Percentiles rank a stretch among this genome's conserved stretches.
Conservation (phyloP, 2,329 filamentous ascomycete species). For the Fusarium sp. region DNA sequence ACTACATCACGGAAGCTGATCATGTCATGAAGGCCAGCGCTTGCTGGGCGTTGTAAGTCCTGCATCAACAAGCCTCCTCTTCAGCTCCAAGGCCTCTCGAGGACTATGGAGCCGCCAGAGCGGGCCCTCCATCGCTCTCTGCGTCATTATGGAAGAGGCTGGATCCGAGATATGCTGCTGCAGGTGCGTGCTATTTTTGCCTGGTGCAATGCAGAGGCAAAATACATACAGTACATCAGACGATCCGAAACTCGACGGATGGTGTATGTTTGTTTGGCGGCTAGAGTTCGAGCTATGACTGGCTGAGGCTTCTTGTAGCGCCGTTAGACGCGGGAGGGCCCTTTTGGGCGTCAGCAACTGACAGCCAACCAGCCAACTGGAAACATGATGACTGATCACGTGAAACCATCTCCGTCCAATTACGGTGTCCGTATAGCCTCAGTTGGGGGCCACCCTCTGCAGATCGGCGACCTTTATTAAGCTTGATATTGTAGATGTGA, state of each 20-base stretch:
- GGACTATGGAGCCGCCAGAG: conserved; percentile 29
- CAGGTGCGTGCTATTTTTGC: conserved; percentile 33
- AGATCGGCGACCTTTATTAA: conserved; percentile 28
- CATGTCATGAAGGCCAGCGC: conserved; percentile 27
- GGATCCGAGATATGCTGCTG: conserved; percentile 19
- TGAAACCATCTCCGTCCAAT: conserved; percentile 25
- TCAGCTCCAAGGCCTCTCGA: conserved; percentile 30
- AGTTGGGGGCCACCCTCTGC: conserved; percentile 11
- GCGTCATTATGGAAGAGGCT: conserved; percentile 29
- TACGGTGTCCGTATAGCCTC: conserved; percentile 26
- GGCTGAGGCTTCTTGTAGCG: conserved; percentile 37
- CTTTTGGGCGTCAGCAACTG: conserved; percentile 25
- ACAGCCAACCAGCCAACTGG: conserved; percentile 32
- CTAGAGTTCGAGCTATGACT: conserved; percentile 41
- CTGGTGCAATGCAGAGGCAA: neutral
- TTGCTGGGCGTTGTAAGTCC: conserved; percentile 35
- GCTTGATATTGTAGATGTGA: conserved; percentile 22
- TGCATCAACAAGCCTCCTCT: conserved; percentile 39
- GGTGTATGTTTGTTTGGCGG: conserved; percentile 38
- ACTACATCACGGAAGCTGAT: conserved; percentile 14
- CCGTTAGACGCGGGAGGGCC: conserved; percentile 32
- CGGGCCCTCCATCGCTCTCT: conserved; percentile 25
- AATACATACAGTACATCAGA: conserved; percentile 8
- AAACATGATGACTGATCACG: conserved; percentile 21
- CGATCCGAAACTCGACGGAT: conserved; percentile 27